A percentile compares a stretch with the other conserved stretches of the same genome.
Evolutionary conservation across 2,329 filamentous ascomycete species (phyloP).

Genomic region (Chaetomium globosum): DNA sequence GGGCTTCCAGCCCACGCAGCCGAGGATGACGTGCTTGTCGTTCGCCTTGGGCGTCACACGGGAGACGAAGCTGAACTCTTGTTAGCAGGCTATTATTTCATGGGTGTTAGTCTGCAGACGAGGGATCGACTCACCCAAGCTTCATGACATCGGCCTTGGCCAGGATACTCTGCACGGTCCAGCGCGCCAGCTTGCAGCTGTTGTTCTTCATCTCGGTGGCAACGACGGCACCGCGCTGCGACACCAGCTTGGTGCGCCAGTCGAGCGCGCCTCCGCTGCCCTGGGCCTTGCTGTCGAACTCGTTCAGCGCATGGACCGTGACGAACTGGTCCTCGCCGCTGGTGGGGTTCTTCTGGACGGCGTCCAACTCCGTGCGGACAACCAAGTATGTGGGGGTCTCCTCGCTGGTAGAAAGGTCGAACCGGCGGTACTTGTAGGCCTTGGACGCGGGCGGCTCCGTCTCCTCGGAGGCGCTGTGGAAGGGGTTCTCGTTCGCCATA

Average conservation of each 20-base stretch:
- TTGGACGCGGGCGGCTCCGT: slow-evolving; percentile 93
- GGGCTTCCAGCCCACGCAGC: slow-evolving; percentile 96
- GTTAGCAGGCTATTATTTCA: slow-evolving; percentile 35
- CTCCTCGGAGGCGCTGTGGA: slow-evolving; percentile 93
- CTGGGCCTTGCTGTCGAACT: slow-evolving; percentile 98
- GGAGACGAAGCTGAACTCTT: slow-evolving; percentile 78
- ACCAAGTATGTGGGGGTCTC: slow-evolving; percentile 92
- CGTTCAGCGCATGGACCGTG: slow-evolving; percentile 94
- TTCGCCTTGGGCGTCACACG: slow-evolving; percentile 89
- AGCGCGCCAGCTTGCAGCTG: slow-evolving; percentile 95
- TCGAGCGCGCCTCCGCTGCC: slow-evolving; percentile 92
- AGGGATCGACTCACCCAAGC: slow-evolving; percentile 69
- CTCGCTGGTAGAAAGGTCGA: slow-evolving; percentile 92
- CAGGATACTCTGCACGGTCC: slow-evolving; percentile 95
- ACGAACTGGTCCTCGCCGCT: slow-evolving; percentile 89
- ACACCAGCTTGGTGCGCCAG: slow-evolving; percentile 93
- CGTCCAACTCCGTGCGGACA: slow-evolving; percentile 93
- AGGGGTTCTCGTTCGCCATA: slow-evolving; percentile 89
- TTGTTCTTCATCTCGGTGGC: slow-evolving; percentile 99
- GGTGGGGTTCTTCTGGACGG: slow-evolving; percentile 91
- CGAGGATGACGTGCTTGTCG: slow-evolving; percentile 91
- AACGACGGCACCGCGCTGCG: slow-evolving; percentile 93
- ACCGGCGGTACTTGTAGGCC: slow-evolving; percentile 96
- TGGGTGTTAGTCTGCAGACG: not conserved
- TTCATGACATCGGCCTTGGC: slow-evolving; percentile 99